Evolutionary conservation across 148 eudicot species (phyloP), one percentile per base, ranked within the genome.

Genomic region (Cornus controversa): DNA sequence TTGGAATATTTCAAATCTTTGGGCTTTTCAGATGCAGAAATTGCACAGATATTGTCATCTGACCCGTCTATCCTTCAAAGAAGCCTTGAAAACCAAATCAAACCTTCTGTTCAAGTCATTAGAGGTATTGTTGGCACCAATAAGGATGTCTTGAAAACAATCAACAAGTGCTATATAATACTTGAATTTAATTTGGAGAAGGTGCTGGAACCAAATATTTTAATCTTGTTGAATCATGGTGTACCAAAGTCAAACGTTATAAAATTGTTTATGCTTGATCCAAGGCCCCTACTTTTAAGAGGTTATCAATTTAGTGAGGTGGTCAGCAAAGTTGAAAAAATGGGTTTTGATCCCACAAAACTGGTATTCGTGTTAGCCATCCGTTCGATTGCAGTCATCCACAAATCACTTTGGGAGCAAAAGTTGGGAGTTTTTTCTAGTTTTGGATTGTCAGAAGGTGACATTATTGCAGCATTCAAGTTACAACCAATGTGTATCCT

Each of bases 271-370:
- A 0, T 31, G 34, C 4, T 2, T 31, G 4, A 31, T 2, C 34
- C 34, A 31, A 31, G 4, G 4, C 4, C 4, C 1, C 34, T 31
- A 31, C 34, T 31, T 31, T 31, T 31, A 31, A 31, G 4, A 31
- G 4, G 34, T 31, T 3, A 31, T 31, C 34, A 5, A 5, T 31
- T 31, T 3, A 31, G 31, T 31, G 34, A 31, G 34, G 34, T 31
- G 34, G 34, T 31, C 34, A 29, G 25, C 10, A n/a, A 66, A 23
- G 60, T 67, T 40, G 8, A 20, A 40, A 28, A 75, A 24, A 27
- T 75, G 54, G 78, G 78, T 65, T 75, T 75, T 24, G 60, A 75
- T 66, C 70, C 60, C n/a, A 40, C 36, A n/a, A 31, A 66, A 2
- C 25, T 37, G 26, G 10, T 40, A 28, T 65, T 75, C 70, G 8